phyloP scores from a whole-genome alignment of 495 filamentous ascomycete species.

The Neurospora sp. region DNA sequence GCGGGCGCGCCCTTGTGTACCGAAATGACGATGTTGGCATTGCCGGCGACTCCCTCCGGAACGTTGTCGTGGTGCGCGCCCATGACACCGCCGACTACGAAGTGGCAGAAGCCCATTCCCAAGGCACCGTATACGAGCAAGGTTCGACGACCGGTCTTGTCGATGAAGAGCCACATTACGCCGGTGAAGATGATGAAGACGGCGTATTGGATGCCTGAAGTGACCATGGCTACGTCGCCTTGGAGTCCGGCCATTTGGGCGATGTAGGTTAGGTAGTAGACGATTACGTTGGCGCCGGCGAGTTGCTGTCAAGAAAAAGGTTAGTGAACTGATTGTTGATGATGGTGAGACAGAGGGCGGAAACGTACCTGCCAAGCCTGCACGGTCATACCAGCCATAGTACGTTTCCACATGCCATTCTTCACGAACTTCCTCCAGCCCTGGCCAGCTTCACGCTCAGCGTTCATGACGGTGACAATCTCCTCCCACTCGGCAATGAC shows the following conservation, averaged over 20 bases:
- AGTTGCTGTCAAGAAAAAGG: slow-evolving; percentile 46
- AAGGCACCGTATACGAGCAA: slow-evolving; percentile 62
- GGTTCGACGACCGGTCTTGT: slow-evolving; percentile 61
- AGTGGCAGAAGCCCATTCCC: slow-evolving; percentile 60
- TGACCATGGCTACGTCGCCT: slow-evolving; percentile 57
- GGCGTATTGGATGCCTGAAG: slow-evolving; percentile 64
- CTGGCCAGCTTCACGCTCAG: slow-evolving; percentile 41
- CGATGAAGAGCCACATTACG: slow-evolving; percentile 58
- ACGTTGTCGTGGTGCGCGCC: slow-evolving; percentile 33
- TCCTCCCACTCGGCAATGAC: slow-evolving; percentile 68
- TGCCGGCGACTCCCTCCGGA: slow-evolving; percentile 51
- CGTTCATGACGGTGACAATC: slow-evolving; percentile 49
- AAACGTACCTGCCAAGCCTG: slow-evolving; percentile 39
- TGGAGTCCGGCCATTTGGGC: slow-evolving; percentile 57
- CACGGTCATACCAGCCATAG: slow-evolving; percentile 56
- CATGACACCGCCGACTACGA: slow-evolving; percentile 52
- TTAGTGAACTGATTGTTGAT: slow-evolving; percentile 21
- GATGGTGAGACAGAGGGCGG: not conserved
- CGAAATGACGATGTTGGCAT: slow-evolving; percentile 55
- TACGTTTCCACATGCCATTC: slow-evolving; percentile 64
- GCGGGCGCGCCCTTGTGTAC: slow-evolving; percentile 47
- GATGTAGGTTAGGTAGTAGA: slow-evolving; percentile 65
- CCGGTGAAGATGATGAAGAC: slow-evolving; percentile 64
- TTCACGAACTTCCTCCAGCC: slow-evolving; percentile 51
- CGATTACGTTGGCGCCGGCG: slow-evolving; percentile 57